phyloP scores from a whole-genome alignment of 306 rosid genomes.

The Dalbergia oliveri region DNA sequence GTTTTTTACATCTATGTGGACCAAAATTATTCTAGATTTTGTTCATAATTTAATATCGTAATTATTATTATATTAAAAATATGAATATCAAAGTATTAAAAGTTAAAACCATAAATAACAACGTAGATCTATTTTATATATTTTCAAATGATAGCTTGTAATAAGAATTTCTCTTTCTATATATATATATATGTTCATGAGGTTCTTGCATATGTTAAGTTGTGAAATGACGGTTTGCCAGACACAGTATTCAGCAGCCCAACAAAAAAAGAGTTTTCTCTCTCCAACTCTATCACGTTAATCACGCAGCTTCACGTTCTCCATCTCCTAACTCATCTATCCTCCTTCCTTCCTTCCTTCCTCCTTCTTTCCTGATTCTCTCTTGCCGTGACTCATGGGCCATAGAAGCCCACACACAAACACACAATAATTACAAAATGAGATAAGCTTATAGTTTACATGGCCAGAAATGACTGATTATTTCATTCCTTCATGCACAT shows the following conservation, averaged over 20 bases:
- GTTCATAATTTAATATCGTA: not conserved
- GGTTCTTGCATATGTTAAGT: slow-evolving; percentile 76
- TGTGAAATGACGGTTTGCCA: slow-evolving; percentile 59
- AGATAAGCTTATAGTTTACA: not conserved
- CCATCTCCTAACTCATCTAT: slow-evolving; percentile 35
- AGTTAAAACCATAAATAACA: no score
- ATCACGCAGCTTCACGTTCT: slow-evolving; percentile 68
- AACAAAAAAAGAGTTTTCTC: slow-evolving; percentile 28
- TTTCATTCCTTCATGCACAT: not conserved
- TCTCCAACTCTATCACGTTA: slow-evolving; percentile 66
- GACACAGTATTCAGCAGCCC: slow-evolving; percentile 32
- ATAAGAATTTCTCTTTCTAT: no score
- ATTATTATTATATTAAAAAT: not conserved
- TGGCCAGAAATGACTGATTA: slow-evolving; percentile 10
- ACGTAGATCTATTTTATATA: no score
- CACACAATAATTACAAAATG: not conserved
- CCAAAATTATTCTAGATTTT: not conserved
- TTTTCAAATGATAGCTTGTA: no score
- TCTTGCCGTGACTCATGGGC: slow-evolving; percentile 42
- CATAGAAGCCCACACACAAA: not conserved
- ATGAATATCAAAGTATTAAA: no score
- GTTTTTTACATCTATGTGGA: no score
- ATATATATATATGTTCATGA: slow-evolving; percentile 52
- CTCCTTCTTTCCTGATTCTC: slow-evolving; percentile 37
- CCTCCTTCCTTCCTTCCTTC: slow-evolving; percentile 16